Conservation (phyloP, 2,329 filamentous ascomycete species). For the Verruconis gallopava region DNA sequence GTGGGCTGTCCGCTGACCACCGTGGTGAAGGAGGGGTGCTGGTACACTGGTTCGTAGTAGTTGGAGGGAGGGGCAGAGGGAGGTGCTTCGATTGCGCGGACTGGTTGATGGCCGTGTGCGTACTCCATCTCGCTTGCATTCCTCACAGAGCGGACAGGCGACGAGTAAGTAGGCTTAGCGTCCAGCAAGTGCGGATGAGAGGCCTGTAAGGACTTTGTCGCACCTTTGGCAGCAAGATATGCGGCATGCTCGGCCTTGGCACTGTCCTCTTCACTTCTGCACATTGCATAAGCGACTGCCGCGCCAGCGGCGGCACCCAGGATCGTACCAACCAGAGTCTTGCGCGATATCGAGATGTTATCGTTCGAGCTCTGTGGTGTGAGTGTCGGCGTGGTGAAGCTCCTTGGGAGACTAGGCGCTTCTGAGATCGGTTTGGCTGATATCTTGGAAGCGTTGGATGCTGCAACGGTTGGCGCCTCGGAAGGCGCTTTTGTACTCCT, state of each 20-base stretch:
- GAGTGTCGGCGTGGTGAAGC: constrained; percentile 13
- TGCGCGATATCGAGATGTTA: constrained; percentile 32
- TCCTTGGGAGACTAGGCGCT: neutral
- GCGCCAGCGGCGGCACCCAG: constrained; percentile 69
- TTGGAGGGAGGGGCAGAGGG: constrained; percentile 3
- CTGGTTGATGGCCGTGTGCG: neutral
- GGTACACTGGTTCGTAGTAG: constrained; percentile 1
- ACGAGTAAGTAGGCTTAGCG: constrained; percentile 3
- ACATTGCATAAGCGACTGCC: constrained; percentile 62
- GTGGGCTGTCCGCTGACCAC: constrained; percentile 1
- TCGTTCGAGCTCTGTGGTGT: constrained; percentile 10
- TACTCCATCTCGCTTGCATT: constrained; percentile 5
- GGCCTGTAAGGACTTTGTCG: neutral
- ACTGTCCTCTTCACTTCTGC: constrained; percentile 43
- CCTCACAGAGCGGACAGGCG: constrained; percentile 1
- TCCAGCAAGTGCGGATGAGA: constrained; percentile 1
- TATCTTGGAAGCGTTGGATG: constrained; percentile 13
- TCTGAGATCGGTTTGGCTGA: constrained; percentile 9
- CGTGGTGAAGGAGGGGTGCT: constrained; percentile 6
- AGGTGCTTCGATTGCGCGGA: constrained; percentile 8
- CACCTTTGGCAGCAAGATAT: neutral
- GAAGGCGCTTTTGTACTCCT: constrained; percentile 2
- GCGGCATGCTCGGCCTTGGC: constrained; percentile 1
- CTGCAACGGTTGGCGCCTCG: constrained; percentile 10
- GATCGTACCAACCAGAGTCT: constrained; percentile 59